Evolutionary conservation across 148 eudicot species (phyloP).

Genomic region (Limonium bicolor): DNA sequence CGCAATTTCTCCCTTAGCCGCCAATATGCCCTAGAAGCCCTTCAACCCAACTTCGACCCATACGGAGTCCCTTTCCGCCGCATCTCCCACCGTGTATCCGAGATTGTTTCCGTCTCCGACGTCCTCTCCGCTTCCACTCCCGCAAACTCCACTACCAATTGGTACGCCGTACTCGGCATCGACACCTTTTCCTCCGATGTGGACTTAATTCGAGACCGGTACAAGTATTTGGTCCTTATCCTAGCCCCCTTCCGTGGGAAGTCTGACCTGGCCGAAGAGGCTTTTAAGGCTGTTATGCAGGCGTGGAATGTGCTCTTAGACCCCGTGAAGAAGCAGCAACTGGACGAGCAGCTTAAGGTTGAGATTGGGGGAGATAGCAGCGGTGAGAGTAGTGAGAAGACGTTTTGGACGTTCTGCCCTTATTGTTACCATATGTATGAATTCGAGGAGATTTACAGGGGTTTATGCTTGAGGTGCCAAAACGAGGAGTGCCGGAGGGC

Average conservation of each 20-base stretch:
- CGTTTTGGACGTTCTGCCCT: conserved; percentile 71
- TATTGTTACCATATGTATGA: conserved; percentile 53
- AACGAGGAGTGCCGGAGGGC: conserved; percentile 36
- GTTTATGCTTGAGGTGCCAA: conserved; percentile 49
- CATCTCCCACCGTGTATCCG: conserved; percentile 18
- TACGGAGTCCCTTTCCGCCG: not conserved
- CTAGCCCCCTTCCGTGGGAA: conserved; percentile 20
- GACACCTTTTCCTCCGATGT: conserved; percentile 20
- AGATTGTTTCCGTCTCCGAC: conserved; percentile 21
- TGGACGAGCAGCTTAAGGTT: conserved; percentile 17
- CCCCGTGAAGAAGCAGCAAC: conserved; percentile 16
- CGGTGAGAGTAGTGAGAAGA: conserved; percentile 1
- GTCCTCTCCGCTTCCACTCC: conserved; percentile 15
- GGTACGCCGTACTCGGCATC: conserved; percentile 33
- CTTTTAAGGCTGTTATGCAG: conserved; percentile 12
- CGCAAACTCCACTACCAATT: conserved; percentile 13
- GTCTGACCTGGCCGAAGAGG: conserved; percentile 20
- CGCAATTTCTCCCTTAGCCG: conserved; percentile 28
- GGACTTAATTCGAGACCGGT: conserved; percentile 15
- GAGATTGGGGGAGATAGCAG: not conserved
- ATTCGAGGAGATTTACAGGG: conserved; percentile 41
- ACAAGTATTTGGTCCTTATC: conserved; percentile 11
- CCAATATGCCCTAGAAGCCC: conserved; percentile 28
- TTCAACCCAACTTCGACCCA: conserved; percentile 11
- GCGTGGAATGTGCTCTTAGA: conserved; percentile 32